Percentiles rank a stretch among this genome's conserved stretches.
phyloP scores from a whole-genome alignment of 2,329 filamentous ascomycete species.

The Septoria petroselini region DNA sequence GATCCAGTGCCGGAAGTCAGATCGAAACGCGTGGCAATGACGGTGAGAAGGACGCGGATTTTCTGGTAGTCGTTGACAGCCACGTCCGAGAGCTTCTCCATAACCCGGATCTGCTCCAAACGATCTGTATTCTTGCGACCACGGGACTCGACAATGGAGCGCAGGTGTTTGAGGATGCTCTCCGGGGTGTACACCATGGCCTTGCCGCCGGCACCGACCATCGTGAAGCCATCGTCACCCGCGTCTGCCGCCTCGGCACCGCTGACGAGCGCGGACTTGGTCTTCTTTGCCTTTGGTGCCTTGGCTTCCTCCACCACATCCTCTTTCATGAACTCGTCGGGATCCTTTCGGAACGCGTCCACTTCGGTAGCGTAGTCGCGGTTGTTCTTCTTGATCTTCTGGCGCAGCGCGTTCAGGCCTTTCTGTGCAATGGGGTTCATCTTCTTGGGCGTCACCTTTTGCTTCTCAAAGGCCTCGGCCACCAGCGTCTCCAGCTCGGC shows the following conservation, averaged over 20 bases:
- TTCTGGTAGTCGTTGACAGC: slow-evolving; percentile 87
- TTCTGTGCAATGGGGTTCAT: slow-evolving; percentile 96
- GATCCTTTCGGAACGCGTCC: slow-evolving; percentile 79
- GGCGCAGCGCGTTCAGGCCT: slow-evolving; percentile 93
- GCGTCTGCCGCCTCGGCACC: slow-evolving; percentile 53
- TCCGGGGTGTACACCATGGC: slow-evolving; percentile 90
- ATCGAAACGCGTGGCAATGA: slow-evolving; percentile 94
- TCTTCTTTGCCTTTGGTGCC: slow-evolving; percentile 52
- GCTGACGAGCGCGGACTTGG: slow-evolving; percentile 48
- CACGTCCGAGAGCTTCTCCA: slow-evolving; percentile 94
- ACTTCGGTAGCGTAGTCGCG: slow-evolving; percentile 89
- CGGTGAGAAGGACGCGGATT: slow-evolving; percentile 84
- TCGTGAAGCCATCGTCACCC: slow-evolving; percentile 84
- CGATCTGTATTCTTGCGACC: slow-evolving; percentile 99
- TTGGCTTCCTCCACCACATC: slow-evolving; percentile 67
- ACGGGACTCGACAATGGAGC: slow-evolving; percentile 88
- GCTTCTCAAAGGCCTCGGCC: slow-evolving; percentile 90
- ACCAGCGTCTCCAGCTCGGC: slow-evolving; percentile 92
- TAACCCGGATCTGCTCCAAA: slow-evolving; percentile 87
- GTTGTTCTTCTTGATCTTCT: slow-evolving; percentile 98
- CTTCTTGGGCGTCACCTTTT: slow-evolving; percentile 95
- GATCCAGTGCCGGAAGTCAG: slow-evolving; percentile 73
- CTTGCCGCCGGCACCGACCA: slow-evolving; percentile 84
- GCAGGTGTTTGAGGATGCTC: slow-evolving; percentile 95
- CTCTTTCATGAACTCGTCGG: slow-evolving; percentile 83